Evolutionary conservation across 75 land plant genomes (phyloP).

Genomic region (Sequoia sempervirens): DNA sequence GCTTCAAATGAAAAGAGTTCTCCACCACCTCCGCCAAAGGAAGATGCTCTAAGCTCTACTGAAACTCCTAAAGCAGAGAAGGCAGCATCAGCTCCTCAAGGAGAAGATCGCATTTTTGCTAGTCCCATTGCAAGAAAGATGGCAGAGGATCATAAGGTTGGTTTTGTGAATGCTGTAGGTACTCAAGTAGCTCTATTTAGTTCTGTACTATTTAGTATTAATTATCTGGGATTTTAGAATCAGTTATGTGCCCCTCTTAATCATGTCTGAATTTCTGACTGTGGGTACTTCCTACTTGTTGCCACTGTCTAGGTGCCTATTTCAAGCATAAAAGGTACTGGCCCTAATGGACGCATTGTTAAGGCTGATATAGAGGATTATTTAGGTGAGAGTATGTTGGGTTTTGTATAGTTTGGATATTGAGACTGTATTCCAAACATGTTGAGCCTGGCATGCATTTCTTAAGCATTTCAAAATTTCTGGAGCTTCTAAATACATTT

Average conservation of each 20-base stretch:
- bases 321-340: slow-evolving; percentile 92
- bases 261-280: not conserved
- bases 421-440: not conserved
- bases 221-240: not conserved
- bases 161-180: not conserved
- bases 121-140: slow-evolving; percentile 88
- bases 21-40: slow-evolving; percentile 20
- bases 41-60: slow-evolving; percentile 33
- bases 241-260: slow-evolving; percentile 3
- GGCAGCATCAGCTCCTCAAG: slow-evolving; percentile 9
- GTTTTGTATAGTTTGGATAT: not conserved
- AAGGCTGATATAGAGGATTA: slow-evolving; percentile 97
- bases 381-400: slow-evolving; percentile 35
- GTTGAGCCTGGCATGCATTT: not conserved
- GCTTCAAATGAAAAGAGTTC: slow-evolving; percentile 9
- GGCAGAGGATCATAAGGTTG: slow-evolving; percentile 86
- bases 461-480: not conserved
- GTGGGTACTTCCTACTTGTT: not conserved
- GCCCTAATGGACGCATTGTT: slow-evolving; percentile 89
- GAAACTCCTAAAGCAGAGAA: slow-evolving; percentile 21
- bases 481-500: not conserved
- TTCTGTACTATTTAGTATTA: not conserved
- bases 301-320: slow-evolving; percentile 56
- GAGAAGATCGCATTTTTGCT: slow-evolving; percentile 71
- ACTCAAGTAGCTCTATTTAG: not conserved